Evolutionary conservation across 345 rosid species (phyloP).

Genomic region (Eucalyptus curtisii): DNA sequence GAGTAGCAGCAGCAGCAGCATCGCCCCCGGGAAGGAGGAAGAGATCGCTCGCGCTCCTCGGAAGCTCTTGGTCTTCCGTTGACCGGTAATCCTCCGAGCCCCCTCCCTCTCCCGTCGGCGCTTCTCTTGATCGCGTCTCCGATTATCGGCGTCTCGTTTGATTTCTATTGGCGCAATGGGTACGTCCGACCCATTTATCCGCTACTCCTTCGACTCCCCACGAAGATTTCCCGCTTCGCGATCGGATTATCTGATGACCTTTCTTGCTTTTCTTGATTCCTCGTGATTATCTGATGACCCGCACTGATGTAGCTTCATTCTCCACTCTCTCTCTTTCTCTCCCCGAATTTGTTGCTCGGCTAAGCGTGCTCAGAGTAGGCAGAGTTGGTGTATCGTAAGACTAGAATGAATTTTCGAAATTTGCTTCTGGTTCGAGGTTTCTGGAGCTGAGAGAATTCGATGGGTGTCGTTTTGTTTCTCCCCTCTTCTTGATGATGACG

Average conservation of each 20-base stretch:
- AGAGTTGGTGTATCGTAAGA: background rate
- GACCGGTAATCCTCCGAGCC: background rate
- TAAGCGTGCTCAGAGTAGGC: background rate
- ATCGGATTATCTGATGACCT: too few relatives aligned
- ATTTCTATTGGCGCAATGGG: background rate
- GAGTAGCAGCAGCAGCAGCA: background rate
- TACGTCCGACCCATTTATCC: background rate
- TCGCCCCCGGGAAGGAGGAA: background rate
- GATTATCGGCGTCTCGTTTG: background rate
- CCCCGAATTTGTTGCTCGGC: background rate
- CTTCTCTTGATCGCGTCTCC: background rate
- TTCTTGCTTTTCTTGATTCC: background rate
- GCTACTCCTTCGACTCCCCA: background rate
- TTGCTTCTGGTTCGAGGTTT: background rate
- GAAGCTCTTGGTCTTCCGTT: background rate
- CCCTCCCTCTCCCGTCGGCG: background rate
- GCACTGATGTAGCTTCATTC: background rate
- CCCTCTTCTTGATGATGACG: background rate
- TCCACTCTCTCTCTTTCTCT: background rate
- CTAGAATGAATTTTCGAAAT: background rate
- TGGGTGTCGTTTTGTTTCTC: background rate
- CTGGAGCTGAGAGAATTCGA: background rate
- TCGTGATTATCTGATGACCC: background rate
- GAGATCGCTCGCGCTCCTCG: background rate
- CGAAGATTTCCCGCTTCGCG: background rate